phyloP scores from a whole-genome alignment of 305 asterid genomes.

The Fraxinus baroniana region DNA sequence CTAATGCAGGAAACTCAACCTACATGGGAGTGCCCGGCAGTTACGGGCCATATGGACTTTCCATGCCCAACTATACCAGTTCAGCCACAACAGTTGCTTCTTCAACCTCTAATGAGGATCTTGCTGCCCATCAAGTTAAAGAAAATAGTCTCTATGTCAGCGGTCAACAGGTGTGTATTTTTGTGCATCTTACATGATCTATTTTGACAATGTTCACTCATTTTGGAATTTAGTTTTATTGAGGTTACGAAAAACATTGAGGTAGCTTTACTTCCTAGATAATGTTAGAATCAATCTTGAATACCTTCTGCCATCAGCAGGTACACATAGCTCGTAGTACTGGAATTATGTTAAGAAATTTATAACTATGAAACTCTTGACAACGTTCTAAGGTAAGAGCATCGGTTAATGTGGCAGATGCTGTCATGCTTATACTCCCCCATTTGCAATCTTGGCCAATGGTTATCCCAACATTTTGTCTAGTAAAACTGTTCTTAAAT shows the following conservation, averaged over 20 bases:
- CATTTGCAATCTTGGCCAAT: background rate
- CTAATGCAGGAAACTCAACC: constrained; percentile 58
- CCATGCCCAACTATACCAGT: constrained; percentile 55
- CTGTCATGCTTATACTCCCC: background rate
- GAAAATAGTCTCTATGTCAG: constrained; percentile 58
- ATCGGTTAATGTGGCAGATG: background rate
- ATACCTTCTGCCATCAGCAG: background rate
- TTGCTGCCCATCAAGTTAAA: constrained; percentile 54
- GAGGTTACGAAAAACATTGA: background rate
- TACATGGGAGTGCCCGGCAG: constrained; percentile 68
- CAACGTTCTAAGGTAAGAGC: background rate
- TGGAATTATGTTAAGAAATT: background rate
- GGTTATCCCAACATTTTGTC: background rate
- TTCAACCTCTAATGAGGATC: constrained; percentile 68
- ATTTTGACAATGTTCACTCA: constrained; percentile 4
- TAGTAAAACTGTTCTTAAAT: background rate
- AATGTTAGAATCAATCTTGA: background rate
- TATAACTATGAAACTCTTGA: background rate
- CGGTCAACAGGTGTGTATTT: constrained; percentile 71
- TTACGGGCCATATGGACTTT: constrained; percentile 69
- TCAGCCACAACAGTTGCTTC: constrained; percentile 59
- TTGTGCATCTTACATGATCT: background rate
- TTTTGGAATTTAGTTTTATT: background rate
- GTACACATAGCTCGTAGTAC: background rate
- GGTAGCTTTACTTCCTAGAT: background rate